Conservation (phyloP, 2,329 filamentous ascomycete species). For the Cylindrodendrum hubeiense region DNA sequence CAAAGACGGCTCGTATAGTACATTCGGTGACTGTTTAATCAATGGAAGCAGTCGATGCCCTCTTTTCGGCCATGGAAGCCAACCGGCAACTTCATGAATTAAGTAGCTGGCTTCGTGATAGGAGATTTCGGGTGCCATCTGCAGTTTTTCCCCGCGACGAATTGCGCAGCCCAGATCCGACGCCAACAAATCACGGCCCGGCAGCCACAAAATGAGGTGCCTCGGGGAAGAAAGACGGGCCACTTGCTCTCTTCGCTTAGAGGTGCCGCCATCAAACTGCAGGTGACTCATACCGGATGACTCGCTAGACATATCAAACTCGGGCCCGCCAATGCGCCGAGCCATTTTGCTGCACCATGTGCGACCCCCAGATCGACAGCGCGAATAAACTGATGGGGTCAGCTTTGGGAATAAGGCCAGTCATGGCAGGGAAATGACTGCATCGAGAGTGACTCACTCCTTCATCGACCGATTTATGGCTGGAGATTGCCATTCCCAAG, state of each 20-base stretch:
- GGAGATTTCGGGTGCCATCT: background rate
- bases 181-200: background rate
- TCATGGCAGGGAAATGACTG: background rate
- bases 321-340: background rate
- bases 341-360: background rate
- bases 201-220: background rate
- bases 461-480: background rate
- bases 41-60: background rate
- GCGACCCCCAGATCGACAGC: background rate
- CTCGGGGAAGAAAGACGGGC: slow-evolving; percentile 6
- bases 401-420: background rate
- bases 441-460: background rate
- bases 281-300: slow-evolving; percentile 44
- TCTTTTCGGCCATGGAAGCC: background rate
- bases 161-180: background rate
- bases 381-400: background rate
- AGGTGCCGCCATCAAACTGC: slow-evolving; percentile 1
- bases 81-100: background rate
- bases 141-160: background rate
- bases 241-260: slow-evolving; percentile 1
- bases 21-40: background rate
- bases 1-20: background rate
- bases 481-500: background rate
- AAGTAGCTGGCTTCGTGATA: background rate
- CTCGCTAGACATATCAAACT: slow-evolving; percentile 16